Base-by-base conservation (phyloP, 352 stramenopile genomes). In the Globisporangium cylindrosporum region DNA sequence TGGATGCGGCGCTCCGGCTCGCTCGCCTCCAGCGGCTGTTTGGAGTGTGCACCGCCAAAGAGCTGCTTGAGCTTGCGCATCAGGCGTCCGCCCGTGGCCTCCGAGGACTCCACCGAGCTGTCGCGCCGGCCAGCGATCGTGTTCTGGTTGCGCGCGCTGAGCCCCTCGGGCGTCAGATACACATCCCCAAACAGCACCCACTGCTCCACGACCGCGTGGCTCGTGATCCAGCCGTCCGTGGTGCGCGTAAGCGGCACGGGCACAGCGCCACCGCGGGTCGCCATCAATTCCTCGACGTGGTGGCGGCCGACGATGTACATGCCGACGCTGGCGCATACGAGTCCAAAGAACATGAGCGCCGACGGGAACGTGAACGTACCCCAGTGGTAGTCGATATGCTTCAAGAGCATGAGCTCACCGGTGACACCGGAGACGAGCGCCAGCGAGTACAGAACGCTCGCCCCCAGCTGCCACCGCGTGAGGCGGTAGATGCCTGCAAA, bases 161-260 rank as follows among this genome's bases (percentile, higher is more conserved):
- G 74, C 20, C 85, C 87, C 24, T 82, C 75, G 0, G 73, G 68
- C 7, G 87, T 95, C 29, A 95, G 66, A 48, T 86, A 82, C 46
- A 95, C 80, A 51, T 93, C 82, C 29, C 87, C 87, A 27, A 95
- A 89, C 22, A 95, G 80, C 66, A 92, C 87, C 87, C 87, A 95
- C 64, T 91, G 82, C 70, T 95, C 87, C 6, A 87, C 78, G 9
- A 93, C 77, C 0, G 87, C 87, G 67, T 92, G 86, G 49, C 77
- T 88, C 6, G 87, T 95, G 72, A 95, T 92, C 87, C 87, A 95
- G 1, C 85, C 87, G 49, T 91, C 76, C 22, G 68, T 85, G 34
- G 87, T 95, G 7, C 84, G 76, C 55, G 85, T 93, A 6, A 95
- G 72, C 27, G 87, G 85, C 59, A 95, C 87, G 10, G 87, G 87